Evolutionary conservation across 495 filamentous ascomycete genomes (phyloP).

Genomic region (Parathielavia appendiculata): DNA sequence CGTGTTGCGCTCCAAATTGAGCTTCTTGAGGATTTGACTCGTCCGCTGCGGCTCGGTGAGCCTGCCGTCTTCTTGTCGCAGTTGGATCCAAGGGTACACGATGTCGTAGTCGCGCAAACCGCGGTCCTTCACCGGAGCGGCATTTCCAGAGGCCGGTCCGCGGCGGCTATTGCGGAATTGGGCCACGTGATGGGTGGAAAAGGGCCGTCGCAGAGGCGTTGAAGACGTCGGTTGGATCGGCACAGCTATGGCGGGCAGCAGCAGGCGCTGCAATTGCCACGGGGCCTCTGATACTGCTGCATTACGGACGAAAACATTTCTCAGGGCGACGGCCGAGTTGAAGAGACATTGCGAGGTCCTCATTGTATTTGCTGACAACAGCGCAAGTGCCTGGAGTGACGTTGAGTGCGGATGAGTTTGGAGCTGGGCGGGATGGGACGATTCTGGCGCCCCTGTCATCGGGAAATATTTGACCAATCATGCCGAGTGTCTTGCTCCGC

Average conservation of each 20-base stretch:
- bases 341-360: constrained; percentile 34
- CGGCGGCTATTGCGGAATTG: neutral
- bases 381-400: neutral
- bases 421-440: neutral
- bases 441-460: constrained; percentile 3
- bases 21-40: constrained; percentile 38
- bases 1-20: constrained; percentile 48
- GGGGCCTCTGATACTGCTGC: constrained; percentile 7
- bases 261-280: constrained; percentile 16
- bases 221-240: neutral
- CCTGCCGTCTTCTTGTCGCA: constrained; percentile 48
- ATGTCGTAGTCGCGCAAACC: constrained; percentile 51
- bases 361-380: constrained; percentile 24
- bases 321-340: constrained; percentile 37
- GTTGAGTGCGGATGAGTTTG: neutral
- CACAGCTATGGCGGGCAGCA: constrained; percentile 14
- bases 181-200: constrained; percentile 1
- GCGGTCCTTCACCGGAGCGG: neutral
- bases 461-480: constrained; percentile 22
- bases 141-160: neutral
- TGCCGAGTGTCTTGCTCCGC: neutral
- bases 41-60: constrained; percentile 45
- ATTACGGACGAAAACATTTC: constrained; percentile 35
- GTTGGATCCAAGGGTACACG: constrained; percentile 42
- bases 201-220: constrained; percentile 7